Conservation (phyloP, 2,329 filamentous ascomycete genomes). For the Zelopaecilomyces penicillatus region DNA sequence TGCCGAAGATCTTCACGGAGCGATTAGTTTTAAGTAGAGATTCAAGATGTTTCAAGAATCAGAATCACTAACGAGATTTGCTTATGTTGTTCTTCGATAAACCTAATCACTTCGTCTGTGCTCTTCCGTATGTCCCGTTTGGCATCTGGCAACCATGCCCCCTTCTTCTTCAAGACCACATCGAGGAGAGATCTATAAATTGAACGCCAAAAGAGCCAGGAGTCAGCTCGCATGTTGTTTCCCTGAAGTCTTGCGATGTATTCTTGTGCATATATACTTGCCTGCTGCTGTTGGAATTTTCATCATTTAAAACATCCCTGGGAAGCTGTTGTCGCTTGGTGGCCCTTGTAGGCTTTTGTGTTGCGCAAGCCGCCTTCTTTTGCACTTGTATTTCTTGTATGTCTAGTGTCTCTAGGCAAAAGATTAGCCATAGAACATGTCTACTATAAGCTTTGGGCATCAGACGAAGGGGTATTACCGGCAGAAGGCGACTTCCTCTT, state of each 20-base stretch:
- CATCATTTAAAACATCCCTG: too few relatives aligned
- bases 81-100: constrained; percentile 11
- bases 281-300: too few relatives aligned
- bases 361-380: constrained; percentile 10
- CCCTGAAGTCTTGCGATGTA: too few relatives aligned
- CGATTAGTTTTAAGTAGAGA: background rate
- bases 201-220: too few relatives aligned
- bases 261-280: too few relatives aligned
- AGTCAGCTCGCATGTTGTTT: too few relatives aligned
- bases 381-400: background rate
- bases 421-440: too few relatives aligned
- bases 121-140: constrained; percentile 17
- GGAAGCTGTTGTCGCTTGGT: background rate
- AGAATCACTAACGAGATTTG: background rate
- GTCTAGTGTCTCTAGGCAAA: too few relatives aligned
- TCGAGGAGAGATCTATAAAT: too few relatives aligned
- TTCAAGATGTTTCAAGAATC: too few relatives aligned
- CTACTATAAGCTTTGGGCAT: too few relatives aligned
- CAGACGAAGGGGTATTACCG: constrained; percentile 10
- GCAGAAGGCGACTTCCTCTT: constrained; percentile 17
- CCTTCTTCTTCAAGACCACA: constrained; percentile 6
- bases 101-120: constrained; percentile 12
- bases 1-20: background rate
- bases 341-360: constrained; percentile 6
- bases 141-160: constrained; percentile 9